phyloP scores from a whole-genome alignment of 768 basidiomycete genomes.

The Pleurotus citrinopileatus region DNA sequence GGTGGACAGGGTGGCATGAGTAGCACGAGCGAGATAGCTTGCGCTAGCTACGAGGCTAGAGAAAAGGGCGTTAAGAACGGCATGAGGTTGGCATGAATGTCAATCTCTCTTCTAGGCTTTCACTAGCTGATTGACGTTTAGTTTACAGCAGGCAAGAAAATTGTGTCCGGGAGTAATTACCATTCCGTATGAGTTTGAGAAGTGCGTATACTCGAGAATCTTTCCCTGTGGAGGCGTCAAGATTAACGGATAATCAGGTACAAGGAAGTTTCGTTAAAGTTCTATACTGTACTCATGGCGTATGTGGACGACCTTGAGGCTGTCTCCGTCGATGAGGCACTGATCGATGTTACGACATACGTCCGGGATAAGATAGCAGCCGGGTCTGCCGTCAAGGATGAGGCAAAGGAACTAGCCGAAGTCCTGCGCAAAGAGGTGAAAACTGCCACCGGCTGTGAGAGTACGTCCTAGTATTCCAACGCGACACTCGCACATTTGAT shows the following conservation, averaged over 20 bases:
- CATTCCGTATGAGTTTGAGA: slow-evolving; percentile 93
- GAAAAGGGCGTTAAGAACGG: slow-evolving; percentile 87
- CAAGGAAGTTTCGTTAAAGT: slow-evolving; percentile 77
- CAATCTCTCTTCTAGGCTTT: neutral
- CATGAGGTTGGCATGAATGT: slow-evolving; percentile 67
- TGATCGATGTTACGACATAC: slow-evolving; percentile 79
- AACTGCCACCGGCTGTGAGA: slow-evolving; percentile 81
- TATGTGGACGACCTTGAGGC: slow-evolving; percentile 92
- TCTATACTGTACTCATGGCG: slow-evolving; percentile 90
- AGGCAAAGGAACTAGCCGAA: slow-evolving; percentile 78
- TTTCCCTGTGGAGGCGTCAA: neutral
- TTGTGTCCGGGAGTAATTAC: slow-evolving; percentile 73
- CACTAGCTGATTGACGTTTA: slow-evolving; percentile 22
- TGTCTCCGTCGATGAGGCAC: slow-evolving; percentile 94
- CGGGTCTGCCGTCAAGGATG: slow-evolving; percentile 40
- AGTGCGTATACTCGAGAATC: slow-evolving; percentile 33
- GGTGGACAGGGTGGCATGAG: slow-evolving; percentile 65
- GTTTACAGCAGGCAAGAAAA: slow-evolving; percentile 76
- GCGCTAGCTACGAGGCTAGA: slow-evolving; percentile 91
- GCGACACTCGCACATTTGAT: no score
- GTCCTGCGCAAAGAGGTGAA: slow-evolving; percentile 74
- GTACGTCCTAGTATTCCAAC: slow-evolving; percentile 35
- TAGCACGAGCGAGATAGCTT: slow-evolving; percentile 94
- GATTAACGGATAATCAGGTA: slow-evolving; percentile 50
- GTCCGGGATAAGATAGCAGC: slow-evolving; percentile 38